These are phyloP conservation scores for Pseudogymnoascus sp. DNA, from an alignment of 2,329 filamentous ascomycete genomes.

Conservation along the genomic window DNA sequence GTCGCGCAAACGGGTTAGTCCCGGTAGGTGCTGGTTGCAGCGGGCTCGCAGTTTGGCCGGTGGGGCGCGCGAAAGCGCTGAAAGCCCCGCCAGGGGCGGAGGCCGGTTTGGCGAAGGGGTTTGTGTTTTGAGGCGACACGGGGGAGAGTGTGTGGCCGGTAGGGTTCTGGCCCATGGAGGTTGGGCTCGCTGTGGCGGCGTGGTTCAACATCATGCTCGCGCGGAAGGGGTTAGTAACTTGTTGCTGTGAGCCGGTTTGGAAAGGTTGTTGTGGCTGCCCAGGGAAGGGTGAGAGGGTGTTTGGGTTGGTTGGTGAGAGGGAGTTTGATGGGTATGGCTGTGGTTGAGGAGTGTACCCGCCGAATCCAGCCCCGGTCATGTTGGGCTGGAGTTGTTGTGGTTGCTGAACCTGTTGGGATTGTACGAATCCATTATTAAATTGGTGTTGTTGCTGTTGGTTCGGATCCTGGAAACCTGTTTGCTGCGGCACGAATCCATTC, in stretches of 20 bases:
- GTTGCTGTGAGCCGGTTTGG: slow-evolving; percentile 40
- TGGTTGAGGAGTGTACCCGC: slow-evolving; percentile 66
- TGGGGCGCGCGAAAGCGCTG: too few species aligned
- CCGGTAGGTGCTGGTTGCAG: slow-evolving; percentile 54
- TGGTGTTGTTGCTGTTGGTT: slow-evolving; percentile 33
- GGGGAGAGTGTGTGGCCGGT: slow-evolving; percentile 35
- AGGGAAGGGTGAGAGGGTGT: slow-evolving; percentile 43
- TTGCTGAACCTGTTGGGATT: slow-evolving; percentile 20
- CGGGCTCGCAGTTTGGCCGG: slow-evolving; percentile 40
- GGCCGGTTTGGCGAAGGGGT: slow-evolving; percentile 72
- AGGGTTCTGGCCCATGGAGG: slow-evolving; percentile 21
- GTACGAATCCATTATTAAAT: slow-evolving; percentile 25
- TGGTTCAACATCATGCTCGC: slow-evolving; percentile 69
- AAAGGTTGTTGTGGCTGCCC: slow-evolving; percentile 29
- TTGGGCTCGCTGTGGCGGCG: slow-evolving; percentile 39
- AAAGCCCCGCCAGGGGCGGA: slow-evolving; percentile 24
- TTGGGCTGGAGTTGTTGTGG: slow-evolving; percentile 44
- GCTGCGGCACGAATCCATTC: slow-evolving; percentile 36
- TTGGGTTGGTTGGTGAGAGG: slow-evolving; percentile 51
- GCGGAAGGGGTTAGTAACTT: slow-evolving; percentile 85
- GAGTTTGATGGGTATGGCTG: slow-evolving; percentile 45
- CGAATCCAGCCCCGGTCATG: slow-evolving; percentile 73
- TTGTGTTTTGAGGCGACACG: slow-evolving; percentile 62
- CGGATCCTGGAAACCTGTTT: slow-evolving; percentile 34
- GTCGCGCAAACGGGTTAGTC: slow-evolving; percentile 64